Conservation (phyloP, 495 filamentous ascomycete genomes). For the Trichoderma virens region DNA sequence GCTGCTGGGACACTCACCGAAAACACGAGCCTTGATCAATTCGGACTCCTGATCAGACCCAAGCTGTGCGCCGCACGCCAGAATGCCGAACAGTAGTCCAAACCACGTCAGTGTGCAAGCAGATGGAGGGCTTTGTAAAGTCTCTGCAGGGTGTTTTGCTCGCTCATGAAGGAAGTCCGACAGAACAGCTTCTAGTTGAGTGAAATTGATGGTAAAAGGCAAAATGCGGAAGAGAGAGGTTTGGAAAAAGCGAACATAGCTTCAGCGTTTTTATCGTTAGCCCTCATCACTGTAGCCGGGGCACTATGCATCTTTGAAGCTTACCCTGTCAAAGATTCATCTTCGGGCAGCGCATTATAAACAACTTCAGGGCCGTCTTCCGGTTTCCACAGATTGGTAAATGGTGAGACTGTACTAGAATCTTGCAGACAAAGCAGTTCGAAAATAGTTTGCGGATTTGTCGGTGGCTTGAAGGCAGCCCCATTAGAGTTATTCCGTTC, state of each 20-base stretch:
- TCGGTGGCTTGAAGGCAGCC: not conserved
- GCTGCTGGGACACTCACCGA: not conserved
- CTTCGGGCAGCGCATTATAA: not conserved
- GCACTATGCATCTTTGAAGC: no score
- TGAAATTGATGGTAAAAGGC: not conserved
- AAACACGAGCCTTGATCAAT: not conserved
- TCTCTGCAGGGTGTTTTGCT: not conserved
- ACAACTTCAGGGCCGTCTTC: not conserved
- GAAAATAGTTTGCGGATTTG: not conserved
- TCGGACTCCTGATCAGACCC: not conserved
- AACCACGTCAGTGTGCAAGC: not conserved
- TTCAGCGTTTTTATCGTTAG: not conserved
- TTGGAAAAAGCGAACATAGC: not conserved
- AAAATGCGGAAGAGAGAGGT: not conserved
- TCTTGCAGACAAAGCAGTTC: not conserved
- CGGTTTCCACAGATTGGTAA: not conserved
- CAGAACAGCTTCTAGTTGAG: not conserved
- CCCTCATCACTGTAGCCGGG: no score
- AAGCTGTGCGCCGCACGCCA: not conserved
- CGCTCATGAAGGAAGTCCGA: not conserved
- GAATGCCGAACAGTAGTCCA: not conserved
- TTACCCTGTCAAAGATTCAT: not conserved
- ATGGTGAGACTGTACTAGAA: not conserved
- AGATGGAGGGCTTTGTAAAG: not conserved
- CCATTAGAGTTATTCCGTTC: not conserved